Percentiles rank a stretch among this genome's conserved stretches.
phyloP scores from a whole-genome alignment of 306 rosid genomes.

The Rosa rugosa region DNA sequence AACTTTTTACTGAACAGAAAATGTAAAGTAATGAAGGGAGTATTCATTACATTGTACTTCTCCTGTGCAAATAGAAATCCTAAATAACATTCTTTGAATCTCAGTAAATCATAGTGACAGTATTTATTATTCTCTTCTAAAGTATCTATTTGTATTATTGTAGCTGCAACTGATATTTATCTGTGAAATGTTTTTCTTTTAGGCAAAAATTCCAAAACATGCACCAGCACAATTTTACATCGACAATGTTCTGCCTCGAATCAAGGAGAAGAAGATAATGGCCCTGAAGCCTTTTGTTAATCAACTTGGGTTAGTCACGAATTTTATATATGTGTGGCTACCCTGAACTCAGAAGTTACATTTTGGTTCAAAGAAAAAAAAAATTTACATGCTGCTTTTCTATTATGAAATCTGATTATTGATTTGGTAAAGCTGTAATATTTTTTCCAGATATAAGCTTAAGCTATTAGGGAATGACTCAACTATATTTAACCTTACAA shows the following conservation, averaged over 20 bases:
- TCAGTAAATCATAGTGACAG: no score
- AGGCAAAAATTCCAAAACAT: slow-evolving; percentile 97
- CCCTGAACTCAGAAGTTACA: not conserved
- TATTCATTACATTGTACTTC: no score
- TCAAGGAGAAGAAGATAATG: slow-evolving; percentile 99
- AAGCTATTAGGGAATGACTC: no score
- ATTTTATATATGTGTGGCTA: slow-evolving; percentile 17
- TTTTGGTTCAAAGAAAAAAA: not conserved
- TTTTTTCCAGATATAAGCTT: not conserved
- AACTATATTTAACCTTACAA: no score
- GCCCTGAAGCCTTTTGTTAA: slow-evolving; percentile 98
- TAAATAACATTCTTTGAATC: no score
- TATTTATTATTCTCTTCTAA: no score
- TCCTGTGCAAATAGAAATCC: no score
- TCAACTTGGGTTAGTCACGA: slow-evolving; percentile 80
- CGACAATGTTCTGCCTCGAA: slow-evolving; percentile 94
- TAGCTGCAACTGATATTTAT: no score
- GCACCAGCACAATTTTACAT: slow-evolving; percentile 97
- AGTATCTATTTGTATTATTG: no score
- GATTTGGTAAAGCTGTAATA: not conserved
- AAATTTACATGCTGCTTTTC: not conserved
- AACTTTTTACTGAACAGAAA: no score
- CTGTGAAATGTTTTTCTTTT: slow-evolving; percentile 14
- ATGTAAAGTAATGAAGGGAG: no score
- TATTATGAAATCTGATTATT: not conserved